Base-by-base conservation (phyloP, 2,329 filamentous ascomycete genomes). In the Colletotrichum sojae region DNA sequence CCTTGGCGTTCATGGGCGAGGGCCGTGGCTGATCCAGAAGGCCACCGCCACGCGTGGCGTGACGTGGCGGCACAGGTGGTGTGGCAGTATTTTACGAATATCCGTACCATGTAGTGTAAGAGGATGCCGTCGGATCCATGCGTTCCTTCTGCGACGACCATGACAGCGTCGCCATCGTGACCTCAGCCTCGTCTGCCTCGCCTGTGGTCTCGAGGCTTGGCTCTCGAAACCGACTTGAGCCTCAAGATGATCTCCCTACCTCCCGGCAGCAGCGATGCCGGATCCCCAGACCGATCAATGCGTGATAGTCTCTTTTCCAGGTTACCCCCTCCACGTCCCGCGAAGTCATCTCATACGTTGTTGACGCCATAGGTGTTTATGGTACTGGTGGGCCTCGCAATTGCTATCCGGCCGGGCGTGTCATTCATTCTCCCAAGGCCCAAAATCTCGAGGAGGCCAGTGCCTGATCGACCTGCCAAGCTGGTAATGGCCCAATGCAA, bases 281-380 rank as follows among this genome's bases (percentile, higher is more conserved):
- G 63, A 62, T 55, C 63, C 57, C 62, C 63, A 51, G 20, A 66
- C 56, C 61, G 57, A 66, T 54, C 63, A 62, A 66, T 65, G 63
- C 63, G 56, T 58, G 46, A 60, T 55, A 60, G 48, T 25, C 39
- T 39, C 25, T 53, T 27, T 36, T 60, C 55, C 22, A 9, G 63
- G 63, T 48, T 39, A 22, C 40, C 40, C 61, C 48, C 46, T 54
- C 25, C 63, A 54, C 25, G 9, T 48, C 63, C 49, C 25, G 56
- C 49, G 56, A n/a, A 46, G 27, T 51, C 46, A 40, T 66, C 56
- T 66, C 27, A 49, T 18, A 61, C 63, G 40, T 31, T 27, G 56
- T 54, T 61, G 56, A 48, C 56, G 56, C 63, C 63, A 61, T 61
- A 61, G 40, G 20, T 25, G 48, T 65, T 46, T 52, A 39, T 53